phyloP scores from a whole-genome alignment of 192 early-diverging fungal species.

The Linnemannia elongata region DNA sequence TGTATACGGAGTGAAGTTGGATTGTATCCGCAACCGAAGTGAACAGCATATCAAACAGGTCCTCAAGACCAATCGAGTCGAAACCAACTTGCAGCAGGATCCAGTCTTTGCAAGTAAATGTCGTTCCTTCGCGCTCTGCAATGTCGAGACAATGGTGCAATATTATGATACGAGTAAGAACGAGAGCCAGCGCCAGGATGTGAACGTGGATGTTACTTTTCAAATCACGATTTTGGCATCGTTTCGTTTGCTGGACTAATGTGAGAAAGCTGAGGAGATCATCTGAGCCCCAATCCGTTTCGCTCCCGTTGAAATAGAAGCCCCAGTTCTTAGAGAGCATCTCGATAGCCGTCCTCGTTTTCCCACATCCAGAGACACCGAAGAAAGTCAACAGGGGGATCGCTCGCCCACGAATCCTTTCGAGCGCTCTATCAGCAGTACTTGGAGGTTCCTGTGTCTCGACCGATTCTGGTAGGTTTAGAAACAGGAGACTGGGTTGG shows the following conservation, averaged over 20 bases:
- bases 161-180: slow-evolving; percentile 31
- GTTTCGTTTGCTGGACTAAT: not conserved
- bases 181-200: slow-evolving; percentile 31
- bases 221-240: not conserved
- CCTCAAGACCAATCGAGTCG: slow-evolving; percentile 10
- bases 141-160: slow-evolving; percentile 27
- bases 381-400: slow-evolving; percentile 19
- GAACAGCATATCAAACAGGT: slow-evolving; percentile 39
- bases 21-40: not conserved
- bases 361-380: slow-evolving; percentile 41
- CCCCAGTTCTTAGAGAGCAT: slow-evolving; percentile 42
- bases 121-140: slow-evolving; percentile 19
- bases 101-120: slow-evolving; percentile 40
- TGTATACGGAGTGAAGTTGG: not conserved
- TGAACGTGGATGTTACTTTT: slow-evolving; percentile 27
- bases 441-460: slow-evolving; percentile 31
- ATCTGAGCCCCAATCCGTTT: slow-evolving; percentile 17
- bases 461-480: slow-evolving; percentile 29
- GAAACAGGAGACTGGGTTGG: slow-evolving; percentile 35
- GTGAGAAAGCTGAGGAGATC: slow-evolving; percentile 25
- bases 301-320: slow-evolving; percentile 41
- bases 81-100: slow-evolving; percentile 29
- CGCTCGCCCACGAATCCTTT: slow-evolving; percentile 13
- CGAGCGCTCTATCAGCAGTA: slow-evolving; percentile 25
- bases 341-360: slow-evolving; percentile 39